Percentiles rank a stretch among this genome's conserved stretches.
These are phyloP conservation scores for Tulasnella sp. DNA, from an alignment of 768 basidiomycete species.

Conservation along the genomic window DNA sequence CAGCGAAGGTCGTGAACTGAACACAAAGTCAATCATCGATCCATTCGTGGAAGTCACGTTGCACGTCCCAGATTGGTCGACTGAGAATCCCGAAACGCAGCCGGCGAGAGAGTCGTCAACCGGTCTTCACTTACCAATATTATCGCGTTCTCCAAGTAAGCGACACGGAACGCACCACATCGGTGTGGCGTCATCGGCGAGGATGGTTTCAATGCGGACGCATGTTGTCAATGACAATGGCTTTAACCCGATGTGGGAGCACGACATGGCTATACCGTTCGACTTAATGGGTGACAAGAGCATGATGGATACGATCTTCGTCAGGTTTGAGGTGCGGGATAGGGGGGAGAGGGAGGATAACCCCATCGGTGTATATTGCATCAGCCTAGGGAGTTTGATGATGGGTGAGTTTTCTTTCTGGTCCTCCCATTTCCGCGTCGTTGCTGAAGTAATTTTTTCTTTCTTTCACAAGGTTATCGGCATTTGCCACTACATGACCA, in stretches of 20 bases:
- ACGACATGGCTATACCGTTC: conserved; percentile 59
- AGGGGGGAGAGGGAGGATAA: conserved; percentile 46
- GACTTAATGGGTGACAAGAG: conserved; percentile 51
- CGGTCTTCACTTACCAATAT: conserved; percentile 14
- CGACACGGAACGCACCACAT: not conserved
- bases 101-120: not conserved
- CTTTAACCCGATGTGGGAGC: conserved; percentile 86
- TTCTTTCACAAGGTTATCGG: conserved; percentile 53
- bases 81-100: conserved; percentile 20
- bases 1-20: conserved; percentile 44
- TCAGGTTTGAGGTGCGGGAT: conserved; percentile 65
- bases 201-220: conserved; percentile 48
- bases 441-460: conserved; percentile 25
- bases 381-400: conserved; percentile 57
- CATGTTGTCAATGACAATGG: conserved; percentile 70
- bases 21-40: conserved; percentile 47
- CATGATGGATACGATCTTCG: conserved; percentile 77
- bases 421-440: conserved; percentile 18
- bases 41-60: conserved; percentile 77
- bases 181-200: conserved; percentile 23
- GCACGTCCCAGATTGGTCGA: conserved; percentile 62
- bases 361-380: conserved; percentile 64
- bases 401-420: conserved; percentile 41
- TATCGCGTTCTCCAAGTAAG: conserved; percentile 1
- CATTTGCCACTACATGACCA: conserved; percentile 84